phyloP scores from a whole-genome alignment of 495 filamentous ascomycete species.

The Trichoderma asperelloides region DNA sequence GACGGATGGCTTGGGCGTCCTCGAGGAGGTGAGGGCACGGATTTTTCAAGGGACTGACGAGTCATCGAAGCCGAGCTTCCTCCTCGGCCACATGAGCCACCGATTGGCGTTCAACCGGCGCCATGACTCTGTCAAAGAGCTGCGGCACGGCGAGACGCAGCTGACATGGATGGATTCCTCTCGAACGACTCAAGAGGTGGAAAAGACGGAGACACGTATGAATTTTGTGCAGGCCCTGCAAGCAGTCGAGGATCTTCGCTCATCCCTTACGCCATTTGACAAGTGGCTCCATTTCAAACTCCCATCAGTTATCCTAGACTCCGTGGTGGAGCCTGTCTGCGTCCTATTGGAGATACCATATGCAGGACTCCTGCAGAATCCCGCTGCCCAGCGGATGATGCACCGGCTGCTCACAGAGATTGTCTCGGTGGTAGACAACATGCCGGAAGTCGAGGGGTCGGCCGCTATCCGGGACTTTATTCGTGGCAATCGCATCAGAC shows the following conservation, averaged over 20 bases:
- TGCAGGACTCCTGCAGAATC: conserved; percentile 56
- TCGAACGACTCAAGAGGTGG: neutral
- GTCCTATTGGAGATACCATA: conserved; percentile 65
- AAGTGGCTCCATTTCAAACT: conserved; percentile 43
- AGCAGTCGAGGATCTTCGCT: conserved; percentile 19
- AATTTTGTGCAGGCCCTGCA: conserved; percentile 1
- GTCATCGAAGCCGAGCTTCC: conserved; percentile 56
- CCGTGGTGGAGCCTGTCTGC: conserved; percentile 69
- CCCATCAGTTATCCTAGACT: conserved; percentile 64
- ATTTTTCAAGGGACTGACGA: conserved; percentile 54
- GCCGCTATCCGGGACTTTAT: conserved; percentile 52
- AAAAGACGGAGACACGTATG: neutral
- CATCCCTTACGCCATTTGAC: conserved; percentile 16
- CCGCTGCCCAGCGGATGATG: conserved; percentile 52
- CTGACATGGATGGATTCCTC: conserved; percentile 12
- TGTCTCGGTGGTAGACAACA: conserved; percentile 23
- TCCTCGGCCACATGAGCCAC: conserved; percentile 65
- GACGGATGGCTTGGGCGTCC: conserved; percentile 73
- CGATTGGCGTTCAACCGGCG: conserved; percentile 36
- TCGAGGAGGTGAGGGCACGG: conserved; percentile 59
- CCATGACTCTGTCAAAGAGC: conserved; percentile 51
- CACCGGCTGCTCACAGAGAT: conserved; percentile 51
- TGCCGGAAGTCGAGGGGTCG: conserved; percentile 54
- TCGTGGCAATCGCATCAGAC: conserved; percentile 41
- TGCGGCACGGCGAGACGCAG: conserved; percentile 33